Conservation (phyloP, 768 basidiomycete genomes). For the Ramaria sp. region DNA sequence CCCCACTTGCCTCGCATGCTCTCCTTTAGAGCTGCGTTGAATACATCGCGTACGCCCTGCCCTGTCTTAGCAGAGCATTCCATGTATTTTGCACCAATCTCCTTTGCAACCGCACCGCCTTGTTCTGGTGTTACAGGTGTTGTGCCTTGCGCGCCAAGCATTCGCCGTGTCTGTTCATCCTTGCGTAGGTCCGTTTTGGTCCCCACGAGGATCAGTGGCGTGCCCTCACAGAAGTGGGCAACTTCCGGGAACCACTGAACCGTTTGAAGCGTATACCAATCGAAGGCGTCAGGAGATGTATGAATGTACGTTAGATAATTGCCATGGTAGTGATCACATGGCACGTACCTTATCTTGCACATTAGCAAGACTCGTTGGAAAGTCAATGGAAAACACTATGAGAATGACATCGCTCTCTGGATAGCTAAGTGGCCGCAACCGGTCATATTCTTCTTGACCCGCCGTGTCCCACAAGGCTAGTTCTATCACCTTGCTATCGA, state of each 20-base stretch:
- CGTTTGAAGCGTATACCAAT: not conserved
- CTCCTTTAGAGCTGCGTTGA: conserved; percentile 79
- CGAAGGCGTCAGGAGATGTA: not conserved
- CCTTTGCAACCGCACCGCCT: conserved; percentile 75
- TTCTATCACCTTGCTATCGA: conserved; percentile 83
- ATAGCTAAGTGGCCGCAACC: conserved; percentile 75
- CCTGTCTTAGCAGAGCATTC: conserved; percentile 96
- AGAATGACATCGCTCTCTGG: conserved; percentile 87
- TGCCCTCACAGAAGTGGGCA: conserved; percentile 82
- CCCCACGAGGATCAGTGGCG: conserved; percentile 83
- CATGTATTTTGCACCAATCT: conserved; percentile 87
- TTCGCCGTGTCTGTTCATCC: conserved; percentile 76
- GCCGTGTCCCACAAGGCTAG: conserved; percentile 99
- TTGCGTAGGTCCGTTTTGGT: conserved; percentile 88
- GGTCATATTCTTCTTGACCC: conserved; percentile 94
- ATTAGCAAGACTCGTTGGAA: conserved; percentile 82
- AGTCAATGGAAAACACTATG: conserved; percentile 90
- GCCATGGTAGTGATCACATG: conserved; percentile 1
- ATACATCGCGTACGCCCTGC: conserved; percentile 83
- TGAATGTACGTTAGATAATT: not conserved
- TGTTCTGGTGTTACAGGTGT: conserved; percentile 73
- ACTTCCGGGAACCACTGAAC: conserved; percentile 87
- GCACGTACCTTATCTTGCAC: conserved; percentile 73
- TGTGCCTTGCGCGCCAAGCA: conserved; percentile 85
- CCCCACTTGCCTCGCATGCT: conserved; percentile 76